Conservation (phyloP, 495 filamentous ascomycete species). For the Trichocladium uniseriatum region DNA sequence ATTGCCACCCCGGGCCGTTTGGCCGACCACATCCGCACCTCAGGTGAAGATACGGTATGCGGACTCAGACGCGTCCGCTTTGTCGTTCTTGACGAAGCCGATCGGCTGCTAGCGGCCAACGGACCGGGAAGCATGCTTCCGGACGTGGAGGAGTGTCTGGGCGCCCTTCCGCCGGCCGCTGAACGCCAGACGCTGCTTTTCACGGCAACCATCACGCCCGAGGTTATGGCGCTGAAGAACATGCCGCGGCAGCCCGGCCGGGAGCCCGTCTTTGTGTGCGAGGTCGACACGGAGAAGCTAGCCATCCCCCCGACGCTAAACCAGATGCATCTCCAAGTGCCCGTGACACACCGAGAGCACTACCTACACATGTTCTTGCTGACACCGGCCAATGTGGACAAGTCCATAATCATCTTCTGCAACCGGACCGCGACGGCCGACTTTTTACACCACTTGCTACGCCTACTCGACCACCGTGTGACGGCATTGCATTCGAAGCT, state of each 20-base stretch:
- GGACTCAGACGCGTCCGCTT: constrained; percentile 68
- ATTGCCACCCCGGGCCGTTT: constrained; percentile 91
- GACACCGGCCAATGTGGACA: constrained; percentile 63
- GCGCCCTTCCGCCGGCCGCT: constrained; percentile 57
- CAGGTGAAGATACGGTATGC: constrained; percentile 78
- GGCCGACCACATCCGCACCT: constrained; percentile 85
- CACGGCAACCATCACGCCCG: constrained; percentile 90
- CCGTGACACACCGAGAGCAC: constrained; percentile 82
- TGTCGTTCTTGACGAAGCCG: constrained; percentile 93
- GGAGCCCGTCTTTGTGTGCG: constrained; percentile 75
- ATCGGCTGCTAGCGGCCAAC: constrained; percentile 66
- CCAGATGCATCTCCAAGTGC: constrained; percentile 79
- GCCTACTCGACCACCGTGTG: constrained; percentile 76
- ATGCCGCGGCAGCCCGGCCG: constrained; percentile 56
- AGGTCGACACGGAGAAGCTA: constrained; percentile 65
- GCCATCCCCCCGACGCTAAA: constrained; percentile 71
- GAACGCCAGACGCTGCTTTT: constrained; percentile 89
- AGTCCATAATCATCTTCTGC: constrained; percentile 83
- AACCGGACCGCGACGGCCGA: constrained; percentile 86
- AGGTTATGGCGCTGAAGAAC: constrained; percentile 74
- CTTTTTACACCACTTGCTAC: constrained; percentile 74
- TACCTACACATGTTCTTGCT: constrained; percentile 86
- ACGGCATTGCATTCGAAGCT: constrained; percentile 83
- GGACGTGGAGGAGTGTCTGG: constrained; percentile 82
- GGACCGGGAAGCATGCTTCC: constrained; percentile 74